These are phyloP conservation scores for Stephanodiscus minutulus DNA, from an alignment of 108 stramenopile genomes.

Conservation along the genomic window DNA sequence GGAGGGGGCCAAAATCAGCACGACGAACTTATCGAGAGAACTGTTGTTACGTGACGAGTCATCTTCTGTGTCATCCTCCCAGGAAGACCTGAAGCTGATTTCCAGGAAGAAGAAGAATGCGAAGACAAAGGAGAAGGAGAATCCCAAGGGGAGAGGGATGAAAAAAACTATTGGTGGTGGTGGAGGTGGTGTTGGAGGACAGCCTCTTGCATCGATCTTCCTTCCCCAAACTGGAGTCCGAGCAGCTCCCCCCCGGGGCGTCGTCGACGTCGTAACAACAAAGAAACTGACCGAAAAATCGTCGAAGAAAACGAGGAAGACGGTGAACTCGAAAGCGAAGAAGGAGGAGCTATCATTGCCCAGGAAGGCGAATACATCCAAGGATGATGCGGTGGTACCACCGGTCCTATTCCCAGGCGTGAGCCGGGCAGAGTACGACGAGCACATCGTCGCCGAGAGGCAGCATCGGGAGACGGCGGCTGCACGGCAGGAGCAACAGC, in stretches of 20 bases:
- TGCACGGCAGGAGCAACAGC: background rate
- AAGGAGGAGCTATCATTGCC: background rate
- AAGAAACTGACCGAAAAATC: background rate
- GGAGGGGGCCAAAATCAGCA: too few relatives aligned
- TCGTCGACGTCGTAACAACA: background rate
- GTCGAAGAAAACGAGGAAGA: background rate
- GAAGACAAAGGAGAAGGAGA: background rate
- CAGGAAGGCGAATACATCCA: background rate
- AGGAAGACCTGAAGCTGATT: background rate
- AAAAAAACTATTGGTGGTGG: conserved; percentile 3
- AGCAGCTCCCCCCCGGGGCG: conserved; percentile 3
- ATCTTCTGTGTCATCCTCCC: background rate
- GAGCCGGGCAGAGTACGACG: conserved; percentile 7
- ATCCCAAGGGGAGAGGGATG: conserved; percentile 11
- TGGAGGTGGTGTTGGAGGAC: background rate
- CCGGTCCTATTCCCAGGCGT: conserved; percentile 1
- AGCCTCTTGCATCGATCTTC: conserved; percentile 13
- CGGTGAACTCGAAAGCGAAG: background rate
- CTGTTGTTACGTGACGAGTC: background rate
- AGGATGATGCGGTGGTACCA: background rate
- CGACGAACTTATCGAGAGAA: background rate
- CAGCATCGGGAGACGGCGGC: background rate
- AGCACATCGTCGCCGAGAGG: conserved; percentile 14
- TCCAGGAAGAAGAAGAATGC: background rate
- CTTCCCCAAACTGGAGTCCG: conserved; percentile 1